These are phyloP conservation scores for Malus hybrid DNA, from an alignment of 331 rosid species.

Conservation along the genomic window DNA sequence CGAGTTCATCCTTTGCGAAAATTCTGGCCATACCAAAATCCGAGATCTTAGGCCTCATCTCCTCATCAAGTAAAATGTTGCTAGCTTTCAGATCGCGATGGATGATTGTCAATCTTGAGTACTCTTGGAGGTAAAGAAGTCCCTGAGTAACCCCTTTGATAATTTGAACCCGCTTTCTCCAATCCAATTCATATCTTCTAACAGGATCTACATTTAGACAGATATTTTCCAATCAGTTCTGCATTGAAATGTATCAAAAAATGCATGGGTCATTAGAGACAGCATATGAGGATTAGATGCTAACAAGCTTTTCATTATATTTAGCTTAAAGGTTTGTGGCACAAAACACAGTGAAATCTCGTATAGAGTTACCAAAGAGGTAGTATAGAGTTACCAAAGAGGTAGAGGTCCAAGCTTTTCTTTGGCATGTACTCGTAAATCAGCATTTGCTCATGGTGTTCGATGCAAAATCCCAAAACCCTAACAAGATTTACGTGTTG, in stretches of 20 bases:
- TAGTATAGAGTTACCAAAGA: slow-evolving; percentile 13
- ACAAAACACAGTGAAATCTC: background rate
- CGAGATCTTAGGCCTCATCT: slow-evolving; percentile 18
- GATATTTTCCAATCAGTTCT: too few species aligned
- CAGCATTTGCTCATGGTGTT: slow-evolving; percentile 3
- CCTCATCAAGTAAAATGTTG: slow-evolving; percentile 11
- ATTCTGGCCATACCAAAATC: slow-evolving; percentile 17
- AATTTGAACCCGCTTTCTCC: slow-evolving; percentile 8
- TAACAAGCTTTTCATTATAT: background rate
- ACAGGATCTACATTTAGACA: background rate
- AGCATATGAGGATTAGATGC: background rate
- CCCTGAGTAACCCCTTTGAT: slow-evolving; percentile 18
- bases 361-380: slow-evolving; percentile 9
- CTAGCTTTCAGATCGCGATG: slow-evolving; percentile 15
- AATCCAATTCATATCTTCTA: background rate
- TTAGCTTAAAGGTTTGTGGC: background rate
- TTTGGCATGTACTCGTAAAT: slow-evolving; percentile 1
- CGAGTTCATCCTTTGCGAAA: background rate
- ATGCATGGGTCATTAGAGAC: background rate
- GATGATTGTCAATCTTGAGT: slow-evolving; percentile 12
- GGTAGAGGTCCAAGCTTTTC: slow-evolving; percentile 16
- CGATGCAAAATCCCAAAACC: background rate
- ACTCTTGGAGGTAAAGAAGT: slow-evolving; percentile 18
- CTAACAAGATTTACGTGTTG: background rate
- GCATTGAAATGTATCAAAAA: background rate